Percentiles rank a stretch among this genome's conserved stretches.
These are phyloP conservation scores for Nitzschia sp. DNA, from an alignment of 108 stramenopile species.

Conservation along the genomic window DNA sequence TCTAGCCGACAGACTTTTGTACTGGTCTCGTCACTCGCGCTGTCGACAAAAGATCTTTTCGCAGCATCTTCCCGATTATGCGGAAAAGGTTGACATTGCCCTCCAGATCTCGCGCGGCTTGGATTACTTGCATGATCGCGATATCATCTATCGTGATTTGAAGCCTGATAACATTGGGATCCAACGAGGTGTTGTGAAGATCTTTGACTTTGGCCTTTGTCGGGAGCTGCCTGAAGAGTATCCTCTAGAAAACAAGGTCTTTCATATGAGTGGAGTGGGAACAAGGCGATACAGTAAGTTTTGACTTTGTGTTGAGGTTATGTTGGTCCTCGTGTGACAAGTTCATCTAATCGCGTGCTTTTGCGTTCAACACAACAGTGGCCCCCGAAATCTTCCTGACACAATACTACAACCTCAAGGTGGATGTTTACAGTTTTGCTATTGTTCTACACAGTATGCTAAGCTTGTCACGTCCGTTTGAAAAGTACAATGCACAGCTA, in stretches of 20 bases:
- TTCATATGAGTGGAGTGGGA: slow-evolving; percentile 61
- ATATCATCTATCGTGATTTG: slow-evolving; percentile 75
- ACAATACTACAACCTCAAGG: slow-evolving; percentile 39
- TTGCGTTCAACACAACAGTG: no score
- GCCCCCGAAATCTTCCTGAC: slow-evolving; percentile 45
- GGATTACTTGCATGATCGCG: slow-evolving; percentile 63
- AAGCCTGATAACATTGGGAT: slow-evolving; percentile 82
- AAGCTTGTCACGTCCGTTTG: slow-evolving; percentile 51
- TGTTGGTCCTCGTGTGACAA: background rate
- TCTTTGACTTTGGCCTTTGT: slow-evolving; percentile 83
- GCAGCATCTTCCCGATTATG: slow-evolving; percentile 10
- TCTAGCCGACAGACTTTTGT: slow-evolving; percentile 42
- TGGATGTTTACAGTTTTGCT: slow-evolving; percentile 58
- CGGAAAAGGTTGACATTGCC: slow-evolving; percentile 38
- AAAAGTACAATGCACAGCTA: slow-evolving; percentile 33
- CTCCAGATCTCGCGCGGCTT: slow-evolving; percentile 66
- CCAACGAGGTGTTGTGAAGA: slow-evolving; percentile 49
- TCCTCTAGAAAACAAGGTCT: slow-evolving; percentile 38
- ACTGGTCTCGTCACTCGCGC: slow-evolving; percentile 19
- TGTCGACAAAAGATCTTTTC: slow-evolving; percentile 20
- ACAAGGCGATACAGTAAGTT: slow-evolving; percentile 40
- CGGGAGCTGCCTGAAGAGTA: slow-evolving; percentile 42
- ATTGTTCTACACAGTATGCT: slow-evolving; percentile 52
- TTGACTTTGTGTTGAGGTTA: slow-evolving; percentile 2
- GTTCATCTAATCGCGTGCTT: background rate